These are phyloP conservation scores for Lichtheimia ornata DNA, from an alignment of 371 early-diverging fungal species.

Conservation along the genomic window DNA sequence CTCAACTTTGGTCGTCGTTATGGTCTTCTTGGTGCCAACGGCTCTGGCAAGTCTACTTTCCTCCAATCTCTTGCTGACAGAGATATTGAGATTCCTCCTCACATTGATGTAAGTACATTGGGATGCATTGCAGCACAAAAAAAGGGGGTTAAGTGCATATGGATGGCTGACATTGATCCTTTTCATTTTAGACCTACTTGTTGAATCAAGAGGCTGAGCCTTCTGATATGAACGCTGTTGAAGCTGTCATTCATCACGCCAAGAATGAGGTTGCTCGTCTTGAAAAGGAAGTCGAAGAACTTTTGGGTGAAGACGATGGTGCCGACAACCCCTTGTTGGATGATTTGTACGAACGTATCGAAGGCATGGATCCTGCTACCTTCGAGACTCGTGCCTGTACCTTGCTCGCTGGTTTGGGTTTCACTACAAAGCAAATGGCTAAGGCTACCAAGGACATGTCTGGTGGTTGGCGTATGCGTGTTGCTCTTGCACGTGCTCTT, in stretches of 20 bases:
- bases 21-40: conserved; percentile 97
- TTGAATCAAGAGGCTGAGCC: conserved; percentile 96
- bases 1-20: conserved; percentile 98
- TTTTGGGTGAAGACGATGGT: conserved; percentile 78
- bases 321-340: conserved; percentile 90
- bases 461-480: conserved; percentile 99
- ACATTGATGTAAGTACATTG: conserved; percentile 81
- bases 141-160: not conserved
- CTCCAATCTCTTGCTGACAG: conserved; percentile 91
- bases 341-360: conserved; percentile 95
- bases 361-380: conserved; percentile 87
- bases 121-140: not conserved
- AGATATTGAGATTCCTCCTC: conserved; percentile 95
- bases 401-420: conserved; percentile 95
- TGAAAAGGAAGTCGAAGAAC: conserved; percentile 88
- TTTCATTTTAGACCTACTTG: conserved; percentile 70
- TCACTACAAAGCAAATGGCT: conserved; percentile 81
- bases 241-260: conserved; percentile 90
- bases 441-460: conserved; percentile 94
- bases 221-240: conserved; percentile 87
- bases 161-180: too few relatives aligned
- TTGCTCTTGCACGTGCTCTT: conserved; percentile 95
- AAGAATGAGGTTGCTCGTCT: conserved; percentile 86
- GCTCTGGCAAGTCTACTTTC: conserved; percentile 98
- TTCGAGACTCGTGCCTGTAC: conserved; percentile 94